Percentiles rank a stretch among this genome's conserved stretches.
phyloP scores from a whole-genome alignment of 257 asterid species.

The Solanum gracilifrons region DNA sequence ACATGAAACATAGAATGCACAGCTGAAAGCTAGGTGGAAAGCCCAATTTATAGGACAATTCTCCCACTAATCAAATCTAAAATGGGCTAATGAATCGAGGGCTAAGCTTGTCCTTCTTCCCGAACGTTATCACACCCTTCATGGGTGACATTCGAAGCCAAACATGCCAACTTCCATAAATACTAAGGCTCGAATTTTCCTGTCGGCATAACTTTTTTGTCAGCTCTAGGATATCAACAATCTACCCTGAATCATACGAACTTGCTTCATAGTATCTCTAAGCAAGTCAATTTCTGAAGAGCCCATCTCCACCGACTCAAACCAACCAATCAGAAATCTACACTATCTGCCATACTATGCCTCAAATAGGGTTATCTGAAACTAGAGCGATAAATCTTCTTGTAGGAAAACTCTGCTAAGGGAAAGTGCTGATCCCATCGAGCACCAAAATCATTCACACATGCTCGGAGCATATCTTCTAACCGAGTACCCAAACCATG shows the following conservation, averaged over 20 bases:
- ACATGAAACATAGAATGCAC: too few species aligned
- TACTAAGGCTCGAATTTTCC: background rate
- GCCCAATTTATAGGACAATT: too few species aligned
- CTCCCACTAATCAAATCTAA: too few species aligned
- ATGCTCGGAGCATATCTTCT: background rate
- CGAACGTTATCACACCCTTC: too few species aligned
- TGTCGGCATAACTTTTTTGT: background rate
- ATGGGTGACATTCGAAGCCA: too few species aligned
- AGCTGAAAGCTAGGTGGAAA: too few species aligned
- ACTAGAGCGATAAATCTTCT: background rate
- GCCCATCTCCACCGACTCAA: too few species aligned
- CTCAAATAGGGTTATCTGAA: background rate
- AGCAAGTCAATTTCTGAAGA: background rate
- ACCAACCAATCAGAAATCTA: too few species aligned
- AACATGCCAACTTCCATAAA: background rate
- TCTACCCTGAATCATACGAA: background rate
- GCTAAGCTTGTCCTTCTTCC: too few species aligned
- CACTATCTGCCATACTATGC: background rate
- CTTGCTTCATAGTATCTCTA: background rate
- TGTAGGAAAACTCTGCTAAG: background rate
- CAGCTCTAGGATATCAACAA: too few species aligned
- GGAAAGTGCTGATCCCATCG: background rate
- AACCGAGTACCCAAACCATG: background rate
- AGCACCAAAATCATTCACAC: background rate
- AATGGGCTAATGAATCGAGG: too few species aligned